Conservation (phyloP, 2,329 filamentous ascomycete species). For the Cadophora luteo-olivacea region DNA sequence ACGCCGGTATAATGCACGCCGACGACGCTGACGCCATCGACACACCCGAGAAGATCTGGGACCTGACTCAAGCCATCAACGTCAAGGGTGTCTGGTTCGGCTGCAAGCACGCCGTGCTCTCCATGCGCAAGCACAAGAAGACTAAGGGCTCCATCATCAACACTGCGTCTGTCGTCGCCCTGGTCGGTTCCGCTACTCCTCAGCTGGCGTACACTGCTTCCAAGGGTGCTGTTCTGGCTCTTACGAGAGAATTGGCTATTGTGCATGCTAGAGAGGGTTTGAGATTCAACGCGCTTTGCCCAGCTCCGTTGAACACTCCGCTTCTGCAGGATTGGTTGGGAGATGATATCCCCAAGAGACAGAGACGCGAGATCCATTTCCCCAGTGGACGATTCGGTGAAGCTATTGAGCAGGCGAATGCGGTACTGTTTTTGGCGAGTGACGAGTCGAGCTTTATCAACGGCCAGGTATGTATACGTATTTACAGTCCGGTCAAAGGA, state of each 20-base stretch:
- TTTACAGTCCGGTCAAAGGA: not conserved
- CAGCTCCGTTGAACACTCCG: slow-evolving; percentile 77
- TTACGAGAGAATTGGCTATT: slow-evolving; percentile 77
- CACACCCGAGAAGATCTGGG: slow-evolving; percentile 78
- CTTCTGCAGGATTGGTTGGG: slow-evolving; percentile 80
- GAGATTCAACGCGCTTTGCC: slow-evolving; percentile 77
- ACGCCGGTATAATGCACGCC: slow-evolving; percentile 80
- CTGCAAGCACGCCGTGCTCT: slow-evolving; percentile 74
- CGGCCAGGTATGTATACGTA: slow-evolving; percentile 56
- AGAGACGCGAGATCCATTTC: slow-evolving; percentile 77
- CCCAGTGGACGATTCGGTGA: slow-evolving; percentile 78
- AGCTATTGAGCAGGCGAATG: slow-evolving; percentile 78
- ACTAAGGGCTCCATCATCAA: slow-evolving; percentile 74
- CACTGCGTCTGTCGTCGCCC: slow-evolving; percentile 73
- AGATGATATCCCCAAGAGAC: slow-evolving; percentile 72
- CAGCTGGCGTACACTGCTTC: slow-evolving; percentile 79
- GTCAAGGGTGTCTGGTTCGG: slow-evolving; percentile 83
- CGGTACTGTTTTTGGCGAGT: slow-evolving; percentile 75
- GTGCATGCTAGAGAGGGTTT: slow-evolving; percentile 77
- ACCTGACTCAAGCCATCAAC: slow-evolving; percentile 77
- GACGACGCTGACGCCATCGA: slow-evolving; percentile 69
- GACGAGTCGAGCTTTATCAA: slow-evolving; percentile 80
- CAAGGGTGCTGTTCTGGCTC: slow-evolving; percentile 76
- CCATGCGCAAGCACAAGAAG: slow-evolving; percentile 71
- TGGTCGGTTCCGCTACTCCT: slow-evolving; percentile 75